Conservation (phyloP, 2,329 filamentous ascomycete genomes). For the Cercospora citrullina region DNA sequence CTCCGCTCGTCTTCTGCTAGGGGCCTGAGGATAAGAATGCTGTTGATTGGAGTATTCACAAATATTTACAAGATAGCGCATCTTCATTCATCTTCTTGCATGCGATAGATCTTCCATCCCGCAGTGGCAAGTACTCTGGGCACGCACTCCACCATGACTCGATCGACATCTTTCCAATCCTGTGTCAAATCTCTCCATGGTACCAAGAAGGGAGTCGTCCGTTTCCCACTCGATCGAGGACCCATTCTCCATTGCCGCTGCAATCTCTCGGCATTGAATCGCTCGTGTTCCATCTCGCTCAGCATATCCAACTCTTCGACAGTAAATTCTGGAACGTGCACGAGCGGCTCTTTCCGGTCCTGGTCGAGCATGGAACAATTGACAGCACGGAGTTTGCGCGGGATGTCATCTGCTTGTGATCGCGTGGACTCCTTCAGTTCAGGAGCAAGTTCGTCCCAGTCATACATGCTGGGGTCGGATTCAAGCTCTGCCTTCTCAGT, state of each 20-base stretch:
- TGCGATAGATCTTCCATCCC: slow-evolving; percentile 40
- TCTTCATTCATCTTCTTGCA: slow-evolving; percentile 29
- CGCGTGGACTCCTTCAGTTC: slow-evolving; percentile 40
- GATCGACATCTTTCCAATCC: slow-evolving; percentile 40
- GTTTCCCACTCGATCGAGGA: slow-evolving; percentile 35
- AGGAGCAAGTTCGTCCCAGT: slow-evolving; percentile 39
- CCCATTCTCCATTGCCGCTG: slow-evolving; percentile 41
- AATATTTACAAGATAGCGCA: neutral
- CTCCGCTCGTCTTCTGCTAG: neutral
- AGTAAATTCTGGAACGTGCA: slow-evolving; percentile 36
- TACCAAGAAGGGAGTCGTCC: slow-evolving; percentile 39
- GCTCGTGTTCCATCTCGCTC: slow-evolving; percentile 40
- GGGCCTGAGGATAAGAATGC: neutral
- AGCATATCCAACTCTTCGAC: slow-evolving; percentile 37
- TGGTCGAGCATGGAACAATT: slow-evolving; percentile 40
- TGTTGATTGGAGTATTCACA: neutral
- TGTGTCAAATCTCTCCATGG: slow-evolving; percentile 40
- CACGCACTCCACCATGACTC: slow-evolving; percentile 41
- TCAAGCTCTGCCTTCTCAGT: slow-evolving; percentile 34
- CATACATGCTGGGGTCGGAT: slow-evolving; percentile 36
- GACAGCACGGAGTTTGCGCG: slow-evolving; percentile 39
- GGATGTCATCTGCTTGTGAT: slow-evolving; percentile 41
- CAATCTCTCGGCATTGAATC: slow-evolving; percentile 40
- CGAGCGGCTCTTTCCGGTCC: slow-evolving; percentile 33
- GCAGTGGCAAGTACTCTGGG: slow-evolving; percentile 35